Conservation (phyloP, 768 basidiomycete species). For the Boletus subparvulus region DNA sequence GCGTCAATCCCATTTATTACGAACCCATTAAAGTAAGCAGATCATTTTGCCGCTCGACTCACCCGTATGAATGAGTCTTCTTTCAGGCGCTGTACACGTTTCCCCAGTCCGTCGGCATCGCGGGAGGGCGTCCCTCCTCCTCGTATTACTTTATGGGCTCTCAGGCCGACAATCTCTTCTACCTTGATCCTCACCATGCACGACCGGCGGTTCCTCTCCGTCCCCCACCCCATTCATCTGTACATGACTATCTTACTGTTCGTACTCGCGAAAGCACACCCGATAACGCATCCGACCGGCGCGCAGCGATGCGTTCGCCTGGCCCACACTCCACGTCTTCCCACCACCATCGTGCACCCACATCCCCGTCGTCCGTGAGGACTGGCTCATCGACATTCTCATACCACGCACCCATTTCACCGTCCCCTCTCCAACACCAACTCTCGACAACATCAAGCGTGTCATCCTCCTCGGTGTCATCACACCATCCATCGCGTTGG, state of each 20-base stretch:
- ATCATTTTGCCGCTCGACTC: background rate
- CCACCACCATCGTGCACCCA: constrained; percentile 39
- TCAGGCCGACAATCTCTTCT: constrained; percentile 85
- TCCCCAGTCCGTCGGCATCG: constrained; percentile 95
- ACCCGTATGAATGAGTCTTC: background rate
- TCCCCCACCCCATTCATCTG: constrained; percentile 37
- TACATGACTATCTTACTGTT: constrained; percentile 22
- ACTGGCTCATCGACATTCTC: constrained; percentile 53
- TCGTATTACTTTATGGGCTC: constrained; percentile 97
- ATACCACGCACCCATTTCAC: constrained; percentile 57
- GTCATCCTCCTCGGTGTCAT: constrained; percentile 34
- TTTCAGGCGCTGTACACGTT: constrained; percentile 80
- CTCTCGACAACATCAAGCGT: constrained; percentile 45
- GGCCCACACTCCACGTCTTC: constrained; percentile 18
- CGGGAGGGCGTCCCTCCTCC: constrained; percentile 93
- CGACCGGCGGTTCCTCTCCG: constrained; percentile 75
- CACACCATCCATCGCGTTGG: constrained; percentile 32
- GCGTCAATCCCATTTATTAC: constrained; percentile 94
- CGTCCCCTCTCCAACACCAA: constrained; percentile 66
- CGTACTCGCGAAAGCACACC: constrained; percentile 32
- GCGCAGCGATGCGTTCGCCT: constrained; percentile 28
- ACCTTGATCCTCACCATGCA: constrained; percentile 78
- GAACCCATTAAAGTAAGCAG: constrained; percentile 70
- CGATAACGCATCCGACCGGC: constrained; percentile 30
- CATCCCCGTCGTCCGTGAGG: constrained; percentile 52